phyloP scores from a whole-genome alignment of 1,139 yeast genomes.

The Yamadazyma membranifaciens region DNA sequence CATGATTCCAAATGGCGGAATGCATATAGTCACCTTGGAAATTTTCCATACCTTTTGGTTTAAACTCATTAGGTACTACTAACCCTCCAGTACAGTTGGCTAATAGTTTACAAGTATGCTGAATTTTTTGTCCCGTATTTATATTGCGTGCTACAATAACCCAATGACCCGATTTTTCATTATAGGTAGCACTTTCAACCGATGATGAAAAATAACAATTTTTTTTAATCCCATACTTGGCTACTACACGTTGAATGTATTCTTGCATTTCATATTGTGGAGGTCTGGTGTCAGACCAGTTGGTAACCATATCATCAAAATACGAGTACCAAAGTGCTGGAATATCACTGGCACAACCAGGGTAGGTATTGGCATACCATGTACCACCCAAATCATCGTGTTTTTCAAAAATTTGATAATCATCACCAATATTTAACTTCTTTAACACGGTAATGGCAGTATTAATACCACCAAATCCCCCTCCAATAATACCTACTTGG shows the following conservation, averaged over 20 bases:
- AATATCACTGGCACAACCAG: slow-evolving; percentile 53
- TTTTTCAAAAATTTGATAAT: slow-evolving; percentile 42
- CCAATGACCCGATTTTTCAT: slow-evolving; percentile 39
- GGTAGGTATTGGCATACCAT: slow-evolving; percentile 55
- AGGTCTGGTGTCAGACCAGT: slow-evolving; percentile 47
- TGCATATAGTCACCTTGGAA: slow-evolving; percentile 49
- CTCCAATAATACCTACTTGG: slow-evolving; percentile 43
- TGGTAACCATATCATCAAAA: slow-evolving; percentile 37
- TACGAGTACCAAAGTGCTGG: slow-evolving; percentile 51
- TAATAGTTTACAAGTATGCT: slow-evolving; percentile 31
- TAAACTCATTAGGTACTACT: slow-evolving; percentile 32
- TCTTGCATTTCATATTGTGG: slow-evolving; percentile 50
- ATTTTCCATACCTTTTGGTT: slow-evolving; percentile 35
- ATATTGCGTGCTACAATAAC: slow-evolving; percentile 30
- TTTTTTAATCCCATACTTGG: slow-evolving; percentile 30
- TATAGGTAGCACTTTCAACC: slow-evolving; percentile 28
- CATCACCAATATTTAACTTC: slow-evolving; percentile 28
- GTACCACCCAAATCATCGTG: slow-evolving; percentile 52
- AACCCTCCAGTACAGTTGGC: slow-evolving; percentile 39
- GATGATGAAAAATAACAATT: slow-evolving; percentile 30
- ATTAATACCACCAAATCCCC: slow-evolving; percentile 48
- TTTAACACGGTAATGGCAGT: slow-evolving; percentile 30
- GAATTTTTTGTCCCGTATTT: slow-evolving; percentile 28
- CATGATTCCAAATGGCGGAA: slow-evolving; percentile 48
- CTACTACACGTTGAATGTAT: slow-evolving; percentile 40